Percentiles rank a stretch among this genome's conserved stretches.
Evolutionary conservation across 2,329 filamentous ascomycete genomes (phyloP).

Genomic region (Microdochium nivale): DNA sequence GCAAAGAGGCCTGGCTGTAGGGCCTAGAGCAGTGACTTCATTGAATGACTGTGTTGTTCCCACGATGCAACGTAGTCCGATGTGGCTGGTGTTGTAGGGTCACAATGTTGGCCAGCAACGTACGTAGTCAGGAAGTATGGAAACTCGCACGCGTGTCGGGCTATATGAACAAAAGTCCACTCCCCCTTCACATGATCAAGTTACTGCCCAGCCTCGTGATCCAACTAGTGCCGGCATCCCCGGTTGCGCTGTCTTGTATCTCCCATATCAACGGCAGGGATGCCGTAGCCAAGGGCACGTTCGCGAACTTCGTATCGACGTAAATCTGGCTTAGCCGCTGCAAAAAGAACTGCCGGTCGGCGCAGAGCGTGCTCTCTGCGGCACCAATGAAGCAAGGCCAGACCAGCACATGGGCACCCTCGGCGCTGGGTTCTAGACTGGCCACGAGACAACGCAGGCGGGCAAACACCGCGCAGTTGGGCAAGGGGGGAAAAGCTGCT

Average conservation of each 20-base stretch:
- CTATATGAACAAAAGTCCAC: too few relatives aligned
- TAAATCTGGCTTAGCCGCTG: constrained; percentile 19
- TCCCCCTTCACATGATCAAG: neutral
- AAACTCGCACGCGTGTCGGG: too few relatives aligned
- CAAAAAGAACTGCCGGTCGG: constrained; percentile 25
- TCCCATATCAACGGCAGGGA: constrained; percentile 25
- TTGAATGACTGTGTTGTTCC: too few relatives aligned
- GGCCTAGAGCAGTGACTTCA: too few relatives aligned
- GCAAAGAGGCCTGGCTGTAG: too few relatives aligned
- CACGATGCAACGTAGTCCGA: too few relatives aligned
- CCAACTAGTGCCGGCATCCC: neutral
- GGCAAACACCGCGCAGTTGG: too few relatives aligned
- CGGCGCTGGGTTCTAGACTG: constrained; percentile 14
- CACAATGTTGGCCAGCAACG: too few relatives aligned
- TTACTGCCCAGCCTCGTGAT: neutral
- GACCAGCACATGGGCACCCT: constrained; percentile 27
- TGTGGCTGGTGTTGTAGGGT: too few relatives aligned
- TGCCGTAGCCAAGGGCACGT: constrained; percentile 24
- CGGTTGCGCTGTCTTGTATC: constrained; percentile 6
- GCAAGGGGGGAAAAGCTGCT: too few relatives aligned
- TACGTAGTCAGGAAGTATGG: too few relatives aligned
- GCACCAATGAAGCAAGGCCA: constrained; percentile 32
- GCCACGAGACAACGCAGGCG: constrained; percentile 19
- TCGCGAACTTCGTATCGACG: constrained; percentile 23
- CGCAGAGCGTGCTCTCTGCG: constrained; percentile 24